Evolutionary conservation across 148 eudicot genomes (phyloP), one percentile per base, ranked within the genome.

Genomic region (Heliamphora exappendiculata): DNA sequence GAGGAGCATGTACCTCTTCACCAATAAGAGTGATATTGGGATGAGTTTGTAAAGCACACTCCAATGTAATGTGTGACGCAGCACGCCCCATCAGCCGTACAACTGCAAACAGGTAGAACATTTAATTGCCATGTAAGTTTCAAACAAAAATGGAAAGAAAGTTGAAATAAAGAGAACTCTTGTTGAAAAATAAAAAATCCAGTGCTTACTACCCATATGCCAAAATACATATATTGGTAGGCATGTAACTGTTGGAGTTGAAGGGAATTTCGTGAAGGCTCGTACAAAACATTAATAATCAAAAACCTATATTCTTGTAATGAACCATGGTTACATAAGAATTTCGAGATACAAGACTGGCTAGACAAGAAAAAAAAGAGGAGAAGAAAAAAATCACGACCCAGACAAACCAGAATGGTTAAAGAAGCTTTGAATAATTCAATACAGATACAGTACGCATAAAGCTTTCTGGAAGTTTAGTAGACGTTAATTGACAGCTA

Each of bases 11-110:
- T 84, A 91, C 99, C 98, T 96, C 98, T 88, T 96, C 98, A 73
- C 98, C 98, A 75, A 94, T 89, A 78, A 95, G 97, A 81, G 89
- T 85, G 55, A 92, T 82, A 80, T 95, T 92, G 69, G 98, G 97
- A 81, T 95, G 99, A 75, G 99, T 96, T 82, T 96, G 99, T 83
- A 96, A 79, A 77, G 99, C 99, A 80, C 99, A 96, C 85, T 93
- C 99, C 80, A 95, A 83, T 22, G 99, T 95, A 67, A 95, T 95
- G 86, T 95, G 99, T 55, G 99, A 95, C 62, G 99, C 99, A 79
- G 99, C 97, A 85, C 98, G 98, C 55, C 99, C 99, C 99, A 96
- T 96, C 70, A 96, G 91, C 70, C 99, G 85, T 55, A 96, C 99
- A 76, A 95, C 99, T 93, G 88, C 73, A 79, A 67, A 67, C 50